Percentiles rank a stretch among this genome's conserved stretches.
phyloP scores from a whole-genome alignment of 164 flowering plant species.

The Vitis vinifera region ASM3070453v1 NC_081816.1:6095001-6095500 shows the following conservation, averaged over 20 bases:
- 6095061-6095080: conserved; percentile 51
- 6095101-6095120: conserved; percentile 33
- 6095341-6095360: background rate
- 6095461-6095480: background rate
- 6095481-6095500: background rate
- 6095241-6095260: conserved; percentile 2
- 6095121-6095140: conserved; percentile 42
- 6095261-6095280: conserved; percentile 10
- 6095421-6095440: conserved; percentile 40
- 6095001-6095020: conserved; percentile 23
- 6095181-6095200: conserved; percentile 17
- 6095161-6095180: conserved; percentile 51
- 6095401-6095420: conserved; percentile 31
- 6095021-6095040: conserved; percentile 29
- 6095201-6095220: conserved; percentile 1
- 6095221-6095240: background rate
- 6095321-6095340: conserved; percentile 7
- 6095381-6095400: background rate
- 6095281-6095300: conserved; percentile 37
- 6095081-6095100: conserved; percentile 32
- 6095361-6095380: background rate
- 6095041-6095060: conserved; percentile 34
- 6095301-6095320: conserved; percentile 49
- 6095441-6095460: conserved; percentile 57
- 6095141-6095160: conserved; percentile 69